Conservation (phyloP, 2,329 filamentous ascomycete species). For the Helminthosporium solani region DNA sequence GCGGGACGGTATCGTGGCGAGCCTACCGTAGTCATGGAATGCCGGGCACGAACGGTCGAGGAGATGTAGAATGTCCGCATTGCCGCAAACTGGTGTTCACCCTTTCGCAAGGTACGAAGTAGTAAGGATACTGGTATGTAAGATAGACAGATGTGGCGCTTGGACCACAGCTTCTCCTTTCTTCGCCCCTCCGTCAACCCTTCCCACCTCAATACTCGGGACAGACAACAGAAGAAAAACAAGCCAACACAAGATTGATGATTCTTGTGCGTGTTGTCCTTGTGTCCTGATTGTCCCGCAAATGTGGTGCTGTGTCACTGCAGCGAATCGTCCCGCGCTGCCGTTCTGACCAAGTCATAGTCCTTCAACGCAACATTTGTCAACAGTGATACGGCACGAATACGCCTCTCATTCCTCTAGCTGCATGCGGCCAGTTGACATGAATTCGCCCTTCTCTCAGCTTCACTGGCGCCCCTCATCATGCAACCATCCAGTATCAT, state of each 20-base stretch:
- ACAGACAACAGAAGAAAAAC: background rate
- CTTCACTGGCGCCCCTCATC: background rate
- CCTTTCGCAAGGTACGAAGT: no score
- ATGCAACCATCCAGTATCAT: background rate
- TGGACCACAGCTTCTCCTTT: background rate
- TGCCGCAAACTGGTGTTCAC: constrained; percentile 8
- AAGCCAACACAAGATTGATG: background rate
- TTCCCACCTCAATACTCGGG: background rate
- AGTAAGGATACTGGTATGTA: no score
- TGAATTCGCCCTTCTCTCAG: background rate
- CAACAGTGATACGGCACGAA: background rate
- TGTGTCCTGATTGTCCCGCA: background rate
- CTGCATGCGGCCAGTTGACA: background rate
- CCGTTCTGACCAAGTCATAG: background rate
- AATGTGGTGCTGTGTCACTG: constrained; percentile 1
- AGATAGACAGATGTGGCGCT: no score
- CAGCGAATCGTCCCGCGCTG: background rate
- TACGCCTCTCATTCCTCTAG: background rate
- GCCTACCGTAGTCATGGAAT: background rate
- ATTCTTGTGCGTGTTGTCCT: background rate
- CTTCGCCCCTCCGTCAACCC: background rate
- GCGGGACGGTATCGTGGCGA: constrained; percentile 7
- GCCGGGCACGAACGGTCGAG: background rate
- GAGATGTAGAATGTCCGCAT: constrained; percentile 1
- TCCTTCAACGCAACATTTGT: background rate